Conservation (phyloP, 2,329 filamentous ascomycete species). For the Penicillium sp. region DNA sequence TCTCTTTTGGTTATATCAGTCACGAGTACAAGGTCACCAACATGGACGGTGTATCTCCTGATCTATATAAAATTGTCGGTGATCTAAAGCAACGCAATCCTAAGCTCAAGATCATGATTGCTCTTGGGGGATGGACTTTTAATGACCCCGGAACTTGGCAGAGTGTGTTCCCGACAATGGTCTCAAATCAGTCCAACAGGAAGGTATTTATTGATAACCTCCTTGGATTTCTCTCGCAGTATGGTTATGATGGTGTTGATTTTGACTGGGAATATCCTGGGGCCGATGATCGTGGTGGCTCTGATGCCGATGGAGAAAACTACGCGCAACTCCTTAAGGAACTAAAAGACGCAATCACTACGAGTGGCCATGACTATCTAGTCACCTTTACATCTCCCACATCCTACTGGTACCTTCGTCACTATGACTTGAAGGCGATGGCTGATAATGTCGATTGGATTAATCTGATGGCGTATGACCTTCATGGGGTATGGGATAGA, state of each 20-base stretch:
- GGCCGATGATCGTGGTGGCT: conserved; percentile 46
- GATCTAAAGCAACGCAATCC: not conserved
- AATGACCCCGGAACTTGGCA: conserved; percentile 33
- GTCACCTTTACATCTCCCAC: conserved; percentile 8
- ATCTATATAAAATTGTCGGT: conserved; percentile 33
- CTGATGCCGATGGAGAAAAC: conserved; percentile 39
- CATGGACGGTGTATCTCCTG: not conserved
- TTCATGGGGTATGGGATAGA: conserved; percentile 25
- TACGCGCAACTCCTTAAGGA: conserved; percentile 26
- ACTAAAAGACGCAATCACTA: not conserved
- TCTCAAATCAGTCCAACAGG: conserved; percentile 13
- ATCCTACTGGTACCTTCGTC: conserved; percentile 11
- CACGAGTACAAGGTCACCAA: too few relatives aligned
- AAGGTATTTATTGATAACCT: conserved; percentile 40
- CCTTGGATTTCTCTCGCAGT: conserved; percentile 45
- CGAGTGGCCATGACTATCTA: not conserved
- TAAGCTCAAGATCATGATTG: conserved; percentile 38
- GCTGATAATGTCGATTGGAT: not conserved
- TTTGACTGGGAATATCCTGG: conserved; percentile 52
- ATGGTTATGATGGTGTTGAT: conserved; percentile 51
- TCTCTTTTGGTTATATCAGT: conserved; percentile 2
- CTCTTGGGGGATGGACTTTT: conserved; percentile 51
- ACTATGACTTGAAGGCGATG: conserved; percentile 1
- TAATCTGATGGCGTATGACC: conserved; percentile 13
- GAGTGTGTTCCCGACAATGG: conserved; percentile 28